phyloP scores from a whole-genome alignment of 305 asterid genomes.

The Solanum hybrid region DNA sequence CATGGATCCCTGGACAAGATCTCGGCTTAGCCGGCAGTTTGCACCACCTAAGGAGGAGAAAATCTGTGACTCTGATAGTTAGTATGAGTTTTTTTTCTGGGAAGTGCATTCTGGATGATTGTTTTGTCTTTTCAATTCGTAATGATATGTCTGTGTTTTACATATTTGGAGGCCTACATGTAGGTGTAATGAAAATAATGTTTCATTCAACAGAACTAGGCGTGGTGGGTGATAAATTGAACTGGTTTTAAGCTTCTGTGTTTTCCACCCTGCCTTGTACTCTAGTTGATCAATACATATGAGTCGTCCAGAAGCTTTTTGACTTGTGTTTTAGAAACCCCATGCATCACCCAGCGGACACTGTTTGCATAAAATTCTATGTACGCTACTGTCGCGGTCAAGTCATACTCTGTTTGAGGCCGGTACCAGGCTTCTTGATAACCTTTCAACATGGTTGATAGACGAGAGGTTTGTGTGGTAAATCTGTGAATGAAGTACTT shows the following conservation, averaged over 20 bases:
- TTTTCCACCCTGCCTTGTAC: not conserved
- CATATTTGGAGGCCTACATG: not conserved
- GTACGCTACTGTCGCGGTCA: not conserved
- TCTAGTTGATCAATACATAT: not conserved
- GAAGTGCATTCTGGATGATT: not conserved
- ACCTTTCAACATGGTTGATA: not conserved
- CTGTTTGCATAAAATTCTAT: not conserved
- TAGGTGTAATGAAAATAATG: not conserved
- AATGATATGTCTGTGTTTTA: not conserved
- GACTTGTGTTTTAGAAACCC: not conserved
- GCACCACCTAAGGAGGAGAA: conserved; percentile 84
- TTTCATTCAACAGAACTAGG: not conserved
- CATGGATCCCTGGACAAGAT: conserved; percentile 90
- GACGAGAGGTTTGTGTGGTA: not conserved
- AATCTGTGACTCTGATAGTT: conserved; percentile 34
- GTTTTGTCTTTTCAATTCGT: not conserved
- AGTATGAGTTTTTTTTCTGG: conserved; percentile 4
- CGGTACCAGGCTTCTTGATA: not conserved
- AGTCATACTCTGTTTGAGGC: not conserved
- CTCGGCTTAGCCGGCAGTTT: conserved; percentile 71
- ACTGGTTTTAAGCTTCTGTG: not conserved
- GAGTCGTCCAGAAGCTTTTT: not conserved
- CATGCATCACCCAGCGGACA: not conserved
- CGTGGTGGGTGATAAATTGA: not conserved
- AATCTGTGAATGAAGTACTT: not conserved